phyloP scores from a whole-genome alignment of 1,284 basidiomycete genomes.

The Malassezia japonica region DNA sequence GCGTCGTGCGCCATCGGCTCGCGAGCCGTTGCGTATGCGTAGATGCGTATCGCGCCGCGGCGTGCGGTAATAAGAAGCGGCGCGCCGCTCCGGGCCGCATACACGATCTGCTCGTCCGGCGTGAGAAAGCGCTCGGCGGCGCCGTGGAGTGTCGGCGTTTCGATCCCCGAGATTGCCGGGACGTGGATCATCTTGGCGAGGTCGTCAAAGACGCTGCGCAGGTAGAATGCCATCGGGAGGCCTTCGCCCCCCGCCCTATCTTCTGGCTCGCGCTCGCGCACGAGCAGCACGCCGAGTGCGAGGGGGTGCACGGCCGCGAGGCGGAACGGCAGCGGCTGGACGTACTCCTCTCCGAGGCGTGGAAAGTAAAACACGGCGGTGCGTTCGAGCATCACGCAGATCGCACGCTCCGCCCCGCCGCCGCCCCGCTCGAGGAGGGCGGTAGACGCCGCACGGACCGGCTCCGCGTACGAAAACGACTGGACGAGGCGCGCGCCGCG shows the following conservation, averaged over 20 bases:
- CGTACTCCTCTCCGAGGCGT: constrained; percentile 24
- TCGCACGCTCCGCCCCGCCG: constrained; percentile 14
- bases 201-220: constrained; percentile 33
- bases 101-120: constrained; percentile 25
- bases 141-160: constrained; percentile 19
- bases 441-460: constrained; percentile 7
- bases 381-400: constrained; percentile 35
- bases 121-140: constrained; percentile 20
- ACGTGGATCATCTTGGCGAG: constrained; percentile 12
- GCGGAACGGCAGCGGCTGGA: constrained; percentile 28
- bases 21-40: constrained; percentile 20
- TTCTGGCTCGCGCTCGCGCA: constrained; percentile 26
- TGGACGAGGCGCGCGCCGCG: neutral
- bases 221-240: constrained; percentile 25
- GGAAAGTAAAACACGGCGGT: constrained; percentile 31
- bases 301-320: constrained; percentile 24
- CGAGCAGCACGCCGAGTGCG: constrained; percentile 27
- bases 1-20: constrained; percentile 16
- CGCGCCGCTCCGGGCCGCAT: constrained; percentile 6
- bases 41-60: constrained; percentile 21
- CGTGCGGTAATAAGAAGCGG: constrained; percentile 24
- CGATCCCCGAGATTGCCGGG: neutral
- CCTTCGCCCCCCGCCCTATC: constrained; percentile 20
- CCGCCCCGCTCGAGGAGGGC: neutral
- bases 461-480: constrained; percentile 4